A percentile compares a stretch with the other conserved stretches of the same genome.
These are phyloP conservation scores for Taphrina confusa DNA, from an alignment of 1,139 yeast genomes.

Conservation along the genomic window DNA sequence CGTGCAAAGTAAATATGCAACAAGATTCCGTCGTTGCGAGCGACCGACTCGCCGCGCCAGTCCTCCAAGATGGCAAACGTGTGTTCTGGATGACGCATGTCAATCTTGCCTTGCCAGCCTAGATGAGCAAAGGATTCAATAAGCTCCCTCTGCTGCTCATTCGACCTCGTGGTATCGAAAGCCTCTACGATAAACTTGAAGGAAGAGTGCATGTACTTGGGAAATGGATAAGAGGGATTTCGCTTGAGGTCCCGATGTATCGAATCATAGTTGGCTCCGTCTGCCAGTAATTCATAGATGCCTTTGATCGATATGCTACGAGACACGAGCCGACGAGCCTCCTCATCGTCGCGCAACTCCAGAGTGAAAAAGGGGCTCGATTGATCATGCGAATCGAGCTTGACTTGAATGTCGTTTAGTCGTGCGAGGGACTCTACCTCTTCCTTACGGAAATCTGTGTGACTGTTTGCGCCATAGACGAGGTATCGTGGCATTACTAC, in stretches of 20 bases:
- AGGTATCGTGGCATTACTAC: slow-evolving; percentile 52
- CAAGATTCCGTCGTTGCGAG: not conserved
- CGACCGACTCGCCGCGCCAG: slow-evolving; percentile 49
- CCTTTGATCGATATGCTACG: slow-evolving; percentile 73
- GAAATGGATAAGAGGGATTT: slow-evolving; percentile 40
- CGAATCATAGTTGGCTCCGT: slow-evolving; percentile 58
- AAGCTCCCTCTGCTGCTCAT: slow-evolving; percentile 58
- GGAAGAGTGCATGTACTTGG: slow-evolving; percentile 50
- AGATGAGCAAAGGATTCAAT: slow-evolving; percentile 74
- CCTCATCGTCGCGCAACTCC: slow-evolving; percentile 61
- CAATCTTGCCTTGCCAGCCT: slow-evolving; percentile 72
- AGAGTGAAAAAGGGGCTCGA: slow-evolving; percentile 70
- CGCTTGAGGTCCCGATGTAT: slow-evolving; percentile 60
- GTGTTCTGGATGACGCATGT: slow-evolving; percentile 76
- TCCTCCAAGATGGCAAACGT: slow-evolving; percentile 73
- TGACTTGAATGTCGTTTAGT: slow-evolving; percentile 57
- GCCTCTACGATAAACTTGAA: slow-evolving; percentile 83
- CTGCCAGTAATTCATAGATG: slow-evolving; percentile 84
- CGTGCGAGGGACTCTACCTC: slow-evolving; percentile 85
- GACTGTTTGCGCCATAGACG: slow-evolving; percentile 79
- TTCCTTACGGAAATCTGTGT: slow-evolving; percentile 73
- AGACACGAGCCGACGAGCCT: slow-evolving; percentile 63
- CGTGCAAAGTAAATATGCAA: slow-evolving; percentile 38
- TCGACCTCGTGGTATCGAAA: slow-evolving; percentile 66
- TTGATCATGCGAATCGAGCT: slow-evolving; percentile 56